Evolutionary conservation across 1,284 basidiomycete genomes (phyloP), one percentile per base, ranked within the genome.

Genomic region (Apiotrichum gamsii): DNA sequence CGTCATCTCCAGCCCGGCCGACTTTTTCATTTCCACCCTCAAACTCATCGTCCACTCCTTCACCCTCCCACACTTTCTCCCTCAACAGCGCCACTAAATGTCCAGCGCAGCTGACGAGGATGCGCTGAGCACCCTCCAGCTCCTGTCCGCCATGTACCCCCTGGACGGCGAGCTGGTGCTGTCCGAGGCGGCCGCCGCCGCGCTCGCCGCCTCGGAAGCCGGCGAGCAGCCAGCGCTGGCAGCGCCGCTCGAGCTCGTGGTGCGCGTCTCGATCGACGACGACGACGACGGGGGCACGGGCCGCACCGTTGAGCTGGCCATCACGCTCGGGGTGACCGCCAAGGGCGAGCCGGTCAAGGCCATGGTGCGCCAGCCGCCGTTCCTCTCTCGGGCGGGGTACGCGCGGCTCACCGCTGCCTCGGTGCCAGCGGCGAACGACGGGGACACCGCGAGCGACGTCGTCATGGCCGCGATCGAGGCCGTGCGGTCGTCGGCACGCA

Each of bases 81-180:
- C n/a, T n/a, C n/a, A n/a, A n/a, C n/a, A n/a, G n/a, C n/a, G n/a
- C n/a, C n/a, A n/a, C n/a, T n/a, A n/a, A 18, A 33, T 31, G 32
- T 30, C 31, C n/a, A 19, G 9, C 15, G n/a, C n/a, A n/a, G n/a
- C n/a, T n/a, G n/a, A 11, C n/a, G 39, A 29, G 34, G 46, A 51
- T 10, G 40, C 36, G 5, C 39, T 54, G n/a, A 43, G 47, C 25
- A 61, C 61, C 9, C 54, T 70, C 39, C 52, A 60, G 43, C 51
- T 70, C 16, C 57, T 72, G 9, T 52, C 60, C 18, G 60, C 67
- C 16, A 70, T 70, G 69, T 70, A 65, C 45, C 66, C 69, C 3
- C 52, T 61, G 11, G 43, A 52, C 2, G 52, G 56, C 19, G 68
- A 72, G 52, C 56, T 69, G 10, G 39, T 35, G 23, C 48, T 67